Percentiles rank a stretch among this genome's conserved stretches.
These are phyloP conservation scores for Monascus purpureus DNA, from an alignment of 495 filamentous ascomycete genomes.

Conservation along the genomic window DNA sequence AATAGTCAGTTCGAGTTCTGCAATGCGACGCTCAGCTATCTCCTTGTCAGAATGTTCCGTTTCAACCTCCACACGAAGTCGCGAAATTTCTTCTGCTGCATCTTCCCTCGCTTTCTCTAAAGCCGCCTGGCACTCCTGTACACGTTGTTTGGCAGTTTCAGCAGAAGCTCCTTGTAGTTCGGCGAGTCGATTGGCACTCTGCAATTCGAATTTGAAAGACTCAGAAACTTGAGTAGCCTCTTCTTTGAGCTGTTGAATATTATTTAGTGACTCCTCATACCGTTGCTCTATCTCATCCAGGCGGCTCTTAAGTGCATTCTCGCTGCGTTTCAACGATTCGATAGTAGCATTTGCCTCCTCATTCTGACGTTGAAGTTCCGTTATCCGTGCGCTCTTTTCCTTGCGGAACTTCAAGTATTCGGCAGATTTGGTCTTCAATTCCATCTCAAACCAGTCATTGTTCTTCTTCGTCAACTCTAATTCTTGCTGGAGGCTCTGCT, in stretches of 20 bases:
- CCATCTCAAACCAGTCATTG: constrained; percentile 82
- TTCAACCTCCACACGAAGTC: constrained; percentile 65
- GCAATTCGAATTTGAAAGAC: constrained; percentile 68
- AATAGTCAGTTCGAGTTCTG: constrained; percentile 61
- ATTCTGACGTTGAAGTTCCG: constrained; percentile 74
- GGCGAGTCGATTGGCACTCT: constrained; percentile 63
- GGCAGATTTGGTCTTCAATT: constrained; percentile 73
- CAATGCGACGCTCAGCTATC: constrained; percentile 51
- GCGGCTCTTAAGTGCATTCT: constrained; percentile 64
- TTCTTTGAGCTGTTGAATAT: constrained; percentile 74
- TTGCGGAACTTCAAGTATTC: constrained; percentile 87
- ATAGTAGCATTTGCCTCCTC: constrained; percentile 67
- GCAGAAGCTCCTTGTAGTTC: constrained; percentile 76
- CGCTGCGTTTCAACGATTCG: constrained; percentile 62
- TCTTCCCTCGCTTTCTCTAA: constrained; percentile 70
- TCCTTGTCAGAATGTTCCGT: constrained; percentile 62
- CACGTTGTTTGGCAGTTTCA: constrained; percentile 60
- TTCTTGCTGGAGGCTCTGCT: constrained; percentile 79
- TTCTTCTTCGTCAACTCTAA: constrained; percentile 71
- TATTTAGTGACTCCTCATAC: constrained; percentile 65
- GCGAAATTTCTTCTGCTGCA: constrained; percentile 65
- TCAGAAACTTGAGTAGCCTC: constrained; percentile 64
- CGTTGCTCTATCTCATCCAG: constrained; percentile 76
- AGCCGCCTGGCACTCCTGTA: constrained; percentile 66
- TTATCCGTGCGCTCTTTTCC: constrained; percentile 76